Evolutionary conservation across 176 grass and related monocot species (phyloP).

Genomic region (Ampelocalamus luodianensis): DNA sequence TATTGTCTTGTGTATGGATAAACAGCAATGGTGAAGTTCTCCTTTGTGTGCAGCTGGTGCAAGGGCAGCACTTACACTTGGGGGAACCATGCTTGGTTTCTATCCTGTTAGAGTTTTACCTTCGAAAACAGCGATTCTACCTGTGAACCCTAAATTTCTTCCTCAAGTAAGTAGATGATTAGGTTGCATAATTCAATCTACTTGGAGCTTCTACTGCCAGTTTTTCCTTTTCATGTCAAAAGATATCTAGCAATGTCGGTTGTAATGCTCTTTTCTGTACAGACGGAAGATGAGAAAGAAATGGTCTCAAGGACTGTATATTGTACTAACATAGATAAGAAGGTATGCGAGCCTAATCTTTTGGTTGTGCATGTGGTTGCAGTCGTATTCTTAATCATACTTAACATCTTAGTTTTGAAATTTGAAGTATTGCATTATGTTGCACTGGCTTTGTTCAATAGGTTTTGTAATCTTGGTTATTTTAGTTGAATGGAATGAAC

Average conservation of each 20-base stretch:
- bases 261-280: conserved; percentile 35
- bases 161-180: conserved; percentile 56
- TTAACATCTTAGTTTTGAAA: conserved; percentile 8
- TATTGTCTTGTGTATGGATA: conserved; percentile 34
- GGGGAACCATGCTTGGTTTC: conserved; percentile 72
- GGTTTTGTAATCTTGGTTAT: conserved; percentile 6
- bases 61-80: conserved; percentile 73
- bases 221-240: conserved; percentile 11
- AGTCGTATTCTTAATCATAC: background rate
- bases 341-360: conserved; percentile 47
- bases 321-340: conserved; percentile 98
- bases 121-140: conserved; percentile 90
- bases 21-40: conserved; percentile 29
- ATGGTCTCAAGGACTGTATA: conserved; percentile 93
- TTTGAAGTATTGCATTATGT: background rate
- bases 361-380: background rate
- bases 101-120: conserved; percentile 93
- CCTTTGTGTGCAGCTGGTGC: conserved; percentile 69
- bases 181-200: conserved; percentile 21
- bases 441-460: background rate
- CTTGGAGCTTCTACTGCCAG: background rate
- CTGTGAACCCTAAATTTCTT: conserved; percentile 95
- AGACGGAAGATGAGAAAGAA: conserved; percentile 88
- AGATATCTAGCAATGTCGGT: background rate
- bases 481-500: background rate